Evolutionary conservation across 306 rosid species (phyloP).

Genomic region (Senna siamea): DNA sequence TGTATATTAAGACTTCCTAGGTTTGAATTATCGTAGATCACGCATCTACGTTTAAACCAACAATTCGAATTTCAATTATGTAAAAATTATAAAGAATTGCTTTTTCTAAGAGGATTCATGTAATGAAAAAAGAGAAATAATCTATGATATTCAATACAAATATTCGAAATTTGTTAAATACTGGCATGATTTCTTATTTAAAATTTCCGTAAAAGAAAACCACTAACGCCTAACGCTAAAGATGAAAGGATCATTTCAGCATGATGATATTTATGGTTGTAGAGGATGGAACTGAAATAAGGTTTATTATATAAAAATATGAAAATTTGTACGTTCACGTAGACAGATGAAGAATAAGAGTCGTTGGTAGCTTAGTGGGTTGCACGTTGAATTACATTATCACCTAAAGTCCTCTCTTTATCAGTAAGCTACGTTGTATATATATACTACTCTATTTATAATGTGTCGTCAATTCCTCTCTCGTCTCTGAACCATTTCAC

Average conservation of each 20-base stretch:
- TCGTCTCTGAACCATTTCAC: no score
- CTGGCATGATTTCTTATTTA: no score
- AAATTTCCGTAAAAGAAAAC: no score
- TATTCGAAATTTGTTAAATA: no score
- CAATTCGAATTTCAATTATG: neutral
- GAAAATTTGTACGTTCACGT: conserved; percentile 46
- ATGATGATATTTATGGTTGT: neutral
- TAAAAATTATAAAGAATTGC: no score
- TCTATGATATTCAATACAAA: no score
- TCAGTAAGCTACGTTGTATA: no score
- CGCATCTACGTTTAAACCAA: neutral
- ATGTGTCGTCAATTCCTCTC: no score
- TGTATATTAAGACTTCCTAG: neutral
- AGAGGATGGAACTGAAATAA: no score
- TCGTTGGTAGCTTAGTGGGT: conserved; percentile 51
- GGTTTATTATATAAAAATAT: neutral
- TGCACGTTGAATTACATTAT: conserved; percentile 57
- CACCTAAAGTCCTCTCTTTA: no score
- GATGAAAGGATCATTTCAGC: neutral
- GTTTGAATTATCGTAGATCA: neutral
- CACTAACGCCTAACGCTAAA: no score
- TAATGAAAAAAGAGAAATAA: neutral
- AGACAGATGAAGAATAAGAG: conserved; percentile 6
- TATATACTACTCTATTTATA: no score
- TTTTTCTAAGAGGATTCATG: neutral